Conservation (phyloP, 106 monocot genomes). For the Allium cepa region DNA sequence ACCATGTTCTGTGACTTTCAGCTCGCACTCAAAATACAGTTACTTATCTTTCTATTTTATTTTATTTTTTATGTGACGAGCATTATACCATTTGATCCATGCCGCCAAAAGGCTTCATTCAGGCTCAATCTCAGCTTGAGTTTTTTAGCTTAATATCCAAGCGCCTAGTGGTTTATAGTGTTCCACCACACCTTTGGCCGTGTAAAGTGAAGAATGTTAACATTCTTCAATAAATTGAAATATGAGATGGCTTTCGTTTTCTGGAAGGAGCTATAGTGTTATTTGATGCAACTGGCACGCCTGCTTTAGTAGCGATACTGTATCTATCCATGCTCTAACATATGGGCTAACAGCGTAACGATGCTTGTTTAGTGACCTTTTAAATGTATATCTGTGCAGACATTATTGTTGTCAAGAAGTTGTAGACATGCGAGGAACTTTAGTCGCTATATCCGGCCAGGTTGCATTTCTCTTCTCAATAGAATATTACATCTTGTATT, state of each 20-base stretch:
- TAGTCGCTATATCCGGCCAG: slow-evolving; percentile 30
- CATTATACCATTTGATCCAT: no score
- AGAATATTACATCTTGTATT: not conserved
- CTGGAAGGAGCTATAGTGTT: not conserved
- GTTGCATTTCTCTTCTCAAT: slow-evolving; percentile 18
- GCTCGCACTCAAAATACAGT: no score
- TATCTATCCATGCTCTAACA: not conserved
- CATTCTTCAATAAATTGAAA: not conserved
- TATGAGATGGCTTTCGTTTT: not conserved
- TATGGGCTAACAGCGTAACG: not conserved
- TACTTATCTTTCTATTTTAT: no score
- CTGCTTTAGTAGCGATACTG: not conserved
- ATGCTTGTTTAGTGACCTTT: not conserved
- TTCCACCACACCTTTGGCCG: no score
- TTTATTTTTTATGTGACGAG: no score
- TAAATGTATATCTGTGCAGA: slow-evolving; percentile 17
- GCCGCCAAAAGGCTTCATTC: no score
- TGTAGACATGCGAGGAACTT: slow-evolving; percentile 34
- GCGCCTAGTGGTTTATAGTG: no score
- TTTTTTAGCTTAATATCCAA: no score
- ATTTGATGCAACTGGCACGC: not conserved
- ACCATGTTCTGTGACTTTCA: no score
- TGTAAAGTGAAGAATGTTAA: not conserved
- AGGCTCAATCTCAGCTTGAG: no score
- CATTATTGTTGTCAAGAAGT: slow-evolving; percentile 22